phyloP scores from a whole-genome alignment of 768 basidiomycete species.

The Boletus reticuloceps region DNA sequence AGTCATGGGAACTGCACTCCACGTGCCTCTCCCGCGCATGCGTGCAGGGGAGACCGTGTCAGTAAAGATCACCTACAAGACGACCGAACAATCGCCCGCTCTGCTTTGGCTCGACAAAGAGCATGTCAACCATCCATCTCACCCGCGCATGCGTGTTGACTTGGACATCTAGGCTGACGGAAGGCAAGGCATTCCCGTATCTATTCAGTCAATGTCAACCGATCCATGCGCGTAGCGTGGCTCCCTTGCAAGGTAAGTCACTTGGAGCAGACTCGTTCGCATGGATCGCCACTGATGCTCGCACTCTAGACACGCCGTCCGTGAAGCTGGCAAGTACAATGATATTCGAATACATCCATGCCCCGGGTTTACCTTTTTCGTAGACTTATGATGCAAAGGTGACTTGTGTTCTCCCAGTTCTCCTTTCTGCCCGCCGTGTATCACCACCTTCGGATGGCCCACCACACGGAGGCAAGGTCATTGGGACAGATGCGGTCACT shows the following conservation, averaged over 20 bases:
- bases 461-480: conserved; percentile 66
- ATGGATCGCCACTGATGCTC: background rate
- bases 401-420: conserved; percentile 74
- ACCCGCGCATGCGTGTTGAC: background rate
- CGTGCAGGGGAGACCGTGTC: conserved; percentile 37
- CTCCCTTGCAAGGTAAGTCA: conserved; percentile 69
- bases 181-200: conserved; percentile 81
- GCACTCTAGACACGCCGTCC: conserved; percentile 68
- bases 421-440: conserved; percentile 79
- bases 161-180: conserved; percentile 60
- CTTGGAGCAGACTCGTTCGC: background rate
- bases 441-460: conserved; percentile 73
- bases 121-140: conserved; percentile 33
- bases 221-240: conserved; percentile 78
- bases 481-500: conserved; percentile 70
- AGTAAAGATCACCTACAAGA: conserved; percentile 65
- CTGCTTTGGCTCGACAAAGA: conserved; percentile 87
- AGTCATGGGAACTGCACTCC: conserved; percentile 77
- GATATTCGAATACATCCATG: background rate
- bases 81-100: conserved; percentile 71
- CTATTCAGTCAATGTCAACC: conserved; percentile 94
- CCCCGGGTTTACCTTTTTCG: background rate
- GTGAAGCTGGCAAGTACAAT: conserved; percentile 68
- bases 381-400: conserved; percentile 87
- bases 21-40: conserved; percentile 46